These are phyloP conservation scores for Cryptosporidium sp. DNA, from an alignment of 169 alveolate genomes.

Conservation along the genomic window DNA sequence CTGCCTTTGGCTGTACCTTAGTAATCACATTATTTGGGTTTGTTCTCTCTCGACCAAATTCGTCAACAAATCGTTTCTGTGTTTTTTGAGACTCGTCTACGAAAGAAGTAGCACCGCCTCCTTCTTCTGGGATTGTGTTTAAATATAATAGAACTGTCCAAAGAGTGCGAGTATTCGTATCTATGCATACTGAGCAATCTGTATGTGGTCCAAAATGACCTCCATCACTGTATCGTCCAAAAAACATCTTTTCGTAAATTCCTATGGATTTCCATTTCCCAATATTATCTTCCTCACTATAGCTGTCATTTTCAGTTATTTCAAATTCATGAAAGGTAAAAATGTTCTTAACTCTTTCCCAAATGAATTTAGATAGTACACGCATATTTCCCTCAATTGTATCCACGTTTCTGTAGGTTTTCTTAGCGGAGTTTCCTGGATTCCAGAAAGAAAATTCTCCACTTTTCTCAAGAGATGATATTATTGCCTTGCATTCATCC, in stretches of 20 bases:
- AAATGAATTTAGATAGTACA: constrained; percentile 21
- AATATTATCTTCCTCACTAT: constrained; percentile 44
- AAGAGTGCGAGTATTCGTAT: constrained; percentile 79
- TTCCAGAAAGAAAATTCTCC: constrained; percentile 67
- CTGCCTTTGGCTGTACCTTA: constrained; percentile 67
- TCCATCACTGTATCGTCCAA: constrained; percentile 79
- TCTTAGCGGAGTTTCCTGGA: constrained; percentile 17
- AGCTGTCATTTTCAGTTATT: constrained; percentile 37
- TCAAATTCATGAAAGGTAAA: constrained; percentile 10
- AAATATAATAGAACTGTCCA: constrained; percentile 78
- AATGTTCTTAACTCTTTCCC: constrained; percentile 52
- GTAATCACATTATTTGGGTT: constrained; percentile 29
- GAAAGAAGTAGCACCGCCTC: constrained; percentile 61
- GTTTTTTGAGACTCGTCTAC: constrained; percentile 22
- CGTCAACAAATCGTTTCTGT: constrained; percentile 27
- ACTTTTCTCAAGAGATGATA: constrained; percentile 37
- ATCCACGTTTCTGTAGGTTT: constrained; percentile 52
- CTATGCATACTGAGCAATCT: constrained; percentile 79
- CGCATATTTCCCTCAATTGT: constrained; percentile 66
- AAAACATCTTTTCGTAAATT: constrained; percentile 54
- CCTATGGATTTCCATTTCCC: constrained; percentile 58
- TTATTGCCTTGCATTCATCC: constrained; percentile 46
- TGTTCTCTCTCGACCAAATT: constrained; percentile 48
- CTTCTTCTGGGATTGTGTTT: constrained; percentile 70
- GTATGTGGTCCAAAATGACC: constrained; percentile 84